phyloP scores from a whole-genome alignment of 306 rosid genomes.

The Alnus glutinosa region DNA sequence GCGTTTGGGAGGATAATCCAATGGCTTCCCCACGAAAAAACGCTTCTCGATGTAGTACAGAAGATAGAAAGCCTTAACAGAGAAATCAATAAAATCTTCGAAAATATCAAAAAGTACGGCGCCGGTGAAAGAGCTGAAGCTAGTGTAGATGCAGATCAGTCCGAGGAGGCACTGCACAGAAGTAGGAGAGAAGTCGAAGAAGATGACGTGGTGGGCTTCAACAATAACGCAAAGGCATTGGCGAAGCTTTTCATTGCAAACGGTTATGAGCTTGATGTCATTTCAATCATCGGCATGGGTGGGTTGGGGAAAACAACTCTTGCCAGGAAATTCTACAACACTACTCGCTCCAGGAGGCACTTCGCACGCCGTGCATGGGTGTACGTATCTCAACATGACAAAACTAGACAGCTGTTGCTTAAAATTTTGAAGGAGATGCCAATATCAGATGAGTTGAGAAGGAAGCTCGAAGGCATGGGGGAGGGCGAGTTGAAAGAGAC shows the following conservation, averaged over 20 bases:
- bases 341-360: too few species aligned
- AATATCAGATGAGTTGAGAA: not conserved
- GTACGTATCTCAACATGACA: not conserved
- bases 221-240: not conserved
- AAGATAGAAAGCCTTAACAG: not conserved
- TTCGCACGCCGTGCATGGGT: conserved; percentile 15
- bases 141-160: not conserved
- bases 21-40: too few species aligned
- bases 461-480: not conserved
- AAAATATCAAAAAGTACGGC: not conserved
- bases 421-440: not conserved
- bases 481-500: not conserved
- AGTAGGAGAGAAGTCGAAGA: too few species aligned
- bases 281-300: conserved; percentile 27
- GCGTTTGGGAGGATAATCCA: not conserved
- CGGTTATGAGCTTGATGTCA: not conserved
- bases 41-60: not conserved
- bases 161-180: too few species aligned
- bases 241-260: not conserved
- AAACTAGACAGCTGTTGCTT: not conserved
- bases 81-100: not conserved
- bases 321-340: too few species aligned
- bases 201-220: conserved; percentile 3
- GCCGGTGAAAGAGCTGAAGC: conserved; percentile 9
- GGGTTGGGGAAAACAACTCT: conserved; percentile 34